Percentiles rank a stretch among this genome's conserved stretches.
phyloP scores from a whole-genome alignment of 306 rosid genomes.

The Quercus robur region DNA sequence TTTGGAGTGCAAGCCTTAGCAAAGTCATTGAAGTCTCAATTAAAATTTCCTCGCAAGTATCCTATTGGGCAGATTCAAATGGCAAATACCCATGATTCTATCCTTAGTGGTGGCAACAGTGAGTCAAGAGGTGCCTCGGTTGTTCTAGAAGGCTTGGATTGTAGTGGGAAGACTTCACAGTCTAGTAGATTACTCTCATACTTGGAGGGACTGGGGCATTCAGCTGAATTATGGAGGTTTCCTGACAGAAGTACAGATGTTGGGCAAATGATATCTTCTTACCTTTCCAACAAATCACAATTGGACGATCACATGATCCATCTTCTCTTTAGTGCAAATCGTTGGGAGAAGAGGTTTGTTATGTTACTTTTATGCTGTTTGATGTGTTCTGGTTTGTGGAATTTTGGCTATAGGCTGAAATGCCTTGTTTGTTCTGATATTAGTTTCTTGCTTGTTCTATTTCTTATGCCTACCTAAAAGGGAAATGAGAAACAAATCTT shows the following conservation, averaged over 20 bases:
- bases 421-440: not conserved
- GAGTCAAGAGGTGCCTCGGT: constrained; percentile 62
- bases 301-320: constrained; percentile 80
- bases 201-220: constrained; percentile 64
- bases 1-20: not conserved
- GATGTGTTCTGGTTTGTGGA: no score
- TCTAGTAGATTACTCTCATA: constrained; percentile 54
- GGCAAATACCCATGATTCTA: constrained; percentile 18
- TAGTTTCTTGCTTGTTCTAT: not conserved
- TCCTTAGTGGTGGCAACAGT: not conserved
- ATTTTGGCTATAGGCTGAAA: no score
- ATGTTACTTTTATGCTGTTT: not conserved
- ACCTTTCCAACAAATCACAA: constrained; percentile 77
- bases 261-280: constrained; percentile 89
- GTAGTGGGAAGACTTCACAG: constrained; percentile 82
- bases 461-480: no score
- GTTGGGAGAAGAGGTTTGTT: constrained; percentile 90
- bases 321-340: constrained; percentile 94
- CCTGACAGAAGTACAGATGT: constrained; percentile 86
- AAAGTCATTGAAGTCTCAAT: constrained; percentile 24
- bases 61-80: constrained; percentile 30
- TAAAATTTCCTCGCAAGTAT: constrained; percentile 22
- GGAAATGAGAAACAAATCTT: no score
- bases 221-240: constrained; percentile 79
- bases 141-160: constrained; percentile 93